Percentiles rank a stretch among this genome's conserved stretches.
phyloP scores from a whole-genome alignment of 345 rosid genomes.

The Kernera saxatilis region DNA sequence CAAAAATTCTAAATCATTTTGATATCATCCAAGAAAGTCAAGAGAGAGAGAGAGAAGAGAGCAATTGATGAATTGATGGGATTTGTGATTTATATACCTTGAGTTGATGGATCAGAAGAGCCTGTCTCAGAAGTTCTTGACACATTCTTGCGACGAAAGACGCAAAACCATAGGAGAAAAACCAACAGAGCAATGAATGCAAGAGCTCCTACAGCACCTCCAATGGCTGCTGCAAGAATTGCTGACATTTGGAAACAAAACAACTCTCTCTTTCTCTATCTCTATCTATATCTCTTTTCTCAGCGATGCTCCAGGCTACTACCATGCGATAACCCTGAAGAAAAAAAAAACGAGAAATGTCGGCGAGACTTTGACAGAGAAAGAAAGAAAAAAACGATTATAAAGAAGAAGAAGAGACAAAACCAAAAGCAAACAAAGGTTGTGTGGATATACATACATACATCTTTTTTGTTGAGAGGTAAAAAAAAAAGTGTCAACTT shows the following conservation, averaged over 20 bases:
- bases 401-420: slow-evolving; percentile 32
- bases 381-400: too few relatives aligned
- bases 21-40: slow-evolving; percentile 4
- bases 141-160: slow-evolving; percentile 38
- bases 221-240: slow-evolving; percentile 74
- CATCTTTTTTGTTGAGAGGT: background rate
- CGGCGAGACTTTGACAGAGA: slow-evolving; percentile 17
- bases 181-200: slow-evolving; percentile 54
- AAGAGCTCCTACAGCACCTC: slow-evolving; percentile 96
- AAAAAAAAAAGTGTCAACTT: slow-evolving; percentile 15
- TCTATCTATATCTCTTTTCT: slow-evolving; percentile 19
- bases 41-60: background rate
- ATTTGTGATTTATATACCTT: slow-evolving; percentile 62
- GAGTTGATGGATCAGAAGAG: slow-evolving; percentile 73
- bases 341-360: slow-evolving; percentile 10
- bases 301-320: slow-evolving; percentile 37
- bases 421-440: slow-evolving; percentile 27
- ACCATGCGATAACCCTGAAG: slow-evolving; percentile 29
- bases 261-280: background rate
- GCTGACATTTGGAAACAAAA: slow-evolving; percentile 72
- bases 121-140: slow-evolving; percentile 83
- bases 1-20: background rate
- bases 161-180: slow-evolving; percentile 58
- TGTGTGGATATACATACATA: background rate
- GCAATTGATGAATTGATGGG: slow-evolving; percentile 29